Base-by-base conservation (phyloP, 108 stramenopile genomes). In the Licmophora abbreviata region DNA sequence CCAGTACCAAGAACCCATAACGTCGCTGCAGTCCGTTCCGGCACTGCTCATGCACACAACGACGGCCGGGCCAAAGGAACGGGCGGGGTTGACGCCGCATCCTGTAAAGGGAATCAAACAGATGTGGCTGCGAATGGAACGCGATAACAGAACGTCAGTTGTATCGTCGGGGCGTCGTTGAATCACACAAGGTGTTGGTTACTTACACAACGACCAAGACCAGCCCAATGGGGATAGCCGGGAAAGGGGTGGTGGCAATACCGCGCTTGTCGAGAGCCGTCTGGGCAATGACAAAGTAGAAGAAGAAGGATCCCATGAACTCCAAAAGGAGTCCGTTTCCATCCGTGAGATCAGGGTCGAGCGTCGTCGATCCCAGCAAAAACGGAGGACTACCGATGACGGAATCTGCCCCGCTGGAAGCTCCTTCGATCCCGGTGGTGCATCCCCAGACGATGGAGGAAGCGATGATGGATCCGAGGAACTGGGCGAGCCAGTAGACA, bases 11-110 rank as follows among this genome's bases (percentile, higher is more conserved):
- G n/a, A n/a, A n/a, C n/a, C n/a, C n/a, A n/a, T n/a, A n/a, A n/a
- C n/a, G n/a, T n/a, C n/a, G n/a, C n/a, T n/a, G n/a, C n/a, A n/a
- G n/a, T n/a, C n/a, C n/a, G n/a, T n/a, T n/a, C n/a, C n/a, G n/a
- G n/a, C n/a, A n/a, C n/a, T n/a, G n/a, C n/a, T n/a, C n/a, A n/a
- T n/a, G n/a, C n/a, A n/a, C n/a, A n/a, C 71, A 48, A 79, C 69
- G n/a, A 74, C 25, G 14, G 61, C 25, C 0, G 77, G 77, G 29
- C 77, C 77, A 29, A 74, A 68, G 12, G 51, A 60, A 24, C 79
- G 68, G 8, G 79, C 73, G 32, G 79, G 79, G 41, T 81, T 81
- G 52, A 81, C 68, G 26, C 75, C 75, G 48, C 74, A 76, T 22
- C 79, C 79, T 34, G 79, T 81, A 58, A 71, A 71, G 1, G 79